Evolutionary conservation across 306 rosid genomes (phyloP), one percentile per base, ranked within the genome.

Genomic region (Trifolium fragiferum): DNA sequence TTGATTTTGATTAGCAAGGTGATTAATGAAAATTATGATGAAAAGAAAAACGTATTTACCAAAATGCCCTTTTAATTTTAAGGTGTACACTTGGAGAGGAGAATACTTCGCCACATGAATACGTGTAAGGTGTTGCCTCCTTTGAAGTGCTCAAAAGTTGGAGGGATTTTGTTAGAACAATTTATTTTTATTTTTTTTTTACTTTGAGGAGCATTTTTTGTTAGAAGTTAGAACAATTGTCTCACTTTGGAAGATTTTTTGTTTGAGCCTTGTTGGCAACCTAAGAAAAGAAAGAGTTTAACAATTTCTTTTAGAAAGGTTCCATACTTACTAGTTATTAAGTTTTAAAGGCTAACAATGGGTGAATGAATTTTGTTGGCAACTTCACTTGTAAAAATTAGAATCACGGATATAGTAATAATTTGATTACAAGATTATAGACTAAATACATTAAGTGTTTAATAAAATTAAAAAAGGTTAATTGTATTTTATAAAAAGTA

Each of bases 61-160:
- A 84, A 81, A 82, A 82, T 78, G 75, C 44, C 82, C 69, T 69
- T 25, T 66, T 64, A 7, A 16, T 41, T 32, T 60, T 60, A 70
- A 58, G 77, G 27, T 55, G 40, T 68, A 75, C 72, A 76, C 80
- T 79, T 69, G 88, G 87, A 82, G 91, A 86, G 78, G 98, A 88
- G 92, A 19, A 80, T 81, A 74, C 81, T 77, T 84, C 83, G 98
- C 90, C 90, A 18, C 78, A 73, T 76, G 49, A 79, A 76, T 76
- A 86, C 88, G 86, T 80, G 79, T 63, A 74, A 81, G 84, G 85
- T 78, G 62, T 77, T 79, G 49, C 74, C 5, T 66, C 71, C 79
- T 68, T 72, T 76, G 60, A 73, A 76, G 58, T 4, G 75, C 75
- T 74, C 80, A 72, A 80, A 66, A 20, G 47, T 68, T 81, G 8